These are phyloP conservation scores for Citrullus mucosospermus DNA, from an alignment of 306 rosid genomes.

Conservation along the genomic window DNA sequence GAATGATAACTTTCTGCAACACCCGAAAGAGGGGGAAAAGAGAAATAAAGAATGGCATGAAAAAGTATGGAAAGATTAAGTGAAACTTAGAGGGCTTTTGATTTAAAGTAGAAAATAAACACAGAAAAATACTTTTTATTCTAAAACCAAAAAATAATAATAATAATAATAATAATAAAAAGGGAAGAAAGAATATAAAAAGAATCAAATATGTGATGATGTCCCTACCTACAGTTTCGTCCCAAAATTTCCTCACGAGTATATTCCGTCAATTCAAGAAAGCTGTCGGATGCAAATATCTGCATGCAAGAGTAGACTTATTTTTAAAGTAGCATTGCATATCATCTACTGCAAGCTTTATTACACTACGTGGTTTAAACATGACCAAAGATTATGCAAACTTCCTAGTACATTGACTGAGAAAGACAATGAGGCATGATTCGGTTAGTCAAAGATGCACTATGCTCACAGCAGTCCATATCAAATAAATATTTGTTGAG, in stretches of 20 bases:
- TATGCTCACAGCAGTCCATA: neutral
- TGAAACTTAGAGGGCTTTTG: neutral
- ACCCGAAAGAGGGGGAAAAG: neutral
- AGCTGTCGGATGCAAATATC: conserved; percentile 99
- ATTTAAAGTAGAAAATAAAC: neutral
- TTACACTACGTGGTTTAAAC: neutral
- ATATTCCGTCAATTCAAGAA: conserved; percentile 89
- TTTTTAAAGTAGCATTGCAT: neutral
- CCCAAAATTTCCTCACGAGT: conserved; percentile 98
- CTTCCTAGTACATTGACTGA: neutral
- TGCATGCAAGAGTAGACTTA: conserved; percentile 19
- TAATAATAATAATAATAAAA: no score
- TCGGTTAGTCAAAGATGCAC: neutral
- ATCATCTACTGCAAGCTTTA: neutral
- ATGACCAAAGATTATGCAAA: neutral
- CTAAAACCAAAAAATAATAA: no score
- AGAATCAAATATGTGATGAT: neutral
- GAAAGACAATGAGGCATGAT: neutral
- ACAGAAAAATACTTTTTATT: neutral
- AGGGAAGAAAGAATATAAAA: neutral
- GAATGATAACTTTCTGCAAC: neutral
- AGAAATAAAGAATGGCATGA: neutral
- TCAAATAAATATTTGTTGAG: neutral
- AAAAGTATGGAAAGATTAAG: neutral
- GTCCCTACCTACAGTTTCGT: conserved; percentile 70